Base-by-base conservation (phyloP, 148 eudicot genomes). In the Bassia scoparia region DNA sequence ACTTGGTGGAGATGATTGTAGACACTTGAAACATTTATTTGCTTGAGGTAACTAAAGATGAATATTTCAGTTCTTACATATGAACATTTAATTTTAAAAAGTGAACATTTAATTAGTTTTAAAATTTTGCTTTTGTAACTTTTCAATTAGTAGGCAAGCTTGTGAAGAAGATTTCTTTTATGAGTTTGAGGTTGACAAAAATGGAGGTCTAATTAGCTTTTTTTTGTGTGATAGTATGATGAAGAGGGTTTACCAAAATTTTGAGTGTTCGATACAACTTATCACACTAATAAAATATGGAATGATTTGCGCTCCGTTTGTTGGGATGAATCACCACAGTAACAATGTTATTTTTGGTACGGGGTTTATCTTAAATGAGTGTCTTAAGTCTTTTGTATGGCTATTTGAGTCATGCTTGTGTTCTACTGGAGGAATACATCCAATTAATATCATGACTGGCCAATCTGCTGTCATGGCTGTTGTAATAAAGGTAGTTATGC, bases 281-380 rank as follows among this genome's bases (percentile, higher is more conserved):
- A 64, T 64, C 27, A 27, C 6, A 65, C 20, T 3, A 65, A 65
- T 41, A 37, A 65, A 38, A n/a, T 37, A 65, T 37, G 49, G 16
- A 8, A 65, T 65, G 50, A 65, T 65, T 21, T 65, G 50, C 38
- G 68, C 48, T 38, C 31, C 68, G 2, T 65, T 65, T 37, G 20
- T 38, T 37, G 49, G 68, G 0, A 37, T 41, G 3, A 23, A 65
- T 17, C 48, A 65, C 12, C 50, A 65, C 9, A 2, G 21, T 0
- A n/a, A 33, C 11, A 63, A 63, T n/a, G 29, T 34, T 9, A 62
- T 62, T 43, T 62, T 62, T 33, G 46, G 41, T 3, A 33, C 13
- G 38, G 18, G 68, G 1, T 41, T 38, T 14, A 3, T 52, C 0
- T 12, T n/a, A 0, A 35, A 69, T n/a, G 72, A 69, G 43, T 34